Evolutionary conservation across 352 stramenopile species (phyloP).

Genomic region (Pythium apleroticum): DNA sequence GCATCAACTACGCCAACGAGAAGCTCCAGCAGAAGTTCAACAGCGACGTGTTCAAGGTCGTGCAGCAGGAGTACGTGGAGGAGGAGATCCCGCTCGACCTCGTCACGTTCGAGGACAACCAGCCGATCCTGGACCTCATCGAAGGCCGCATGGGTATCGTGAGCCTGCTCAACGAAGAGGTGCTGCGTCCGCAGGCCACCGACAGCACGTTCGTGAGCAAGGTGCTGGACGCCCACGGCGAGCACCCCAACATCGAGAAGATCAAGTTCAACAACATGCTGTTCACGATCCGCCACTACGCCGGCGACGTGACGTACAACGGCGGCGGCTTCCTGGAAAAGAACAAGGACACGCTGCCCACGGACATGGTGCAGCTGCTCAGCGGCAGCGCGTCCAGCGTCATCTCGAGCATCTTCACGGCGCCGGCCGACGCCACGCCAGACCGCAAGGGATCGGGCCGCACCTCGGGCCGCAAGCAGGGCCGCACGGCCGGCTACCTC

Average conservation of each 20-base stretch:
- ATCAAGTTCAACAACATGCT: slow-evolving; percentile 80
- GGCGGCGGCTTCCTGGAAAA: slow-evolving; percentile 75
- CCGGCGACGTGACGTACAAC: slow-evolving; percentile 81
- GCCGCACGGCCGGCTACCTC: slow-evolving; percentile 73
- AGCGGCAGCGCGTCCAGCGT: slow-evolving; percentile 55
- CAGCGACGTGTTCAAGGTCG: slow-evolving; percentile 94
- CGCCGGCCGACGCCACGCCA: slow-evolving; percentile 19
- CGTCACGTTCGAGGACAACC: slow-evolving; percentile 92
- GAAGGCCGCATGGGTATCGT: slow-evolving; percentile 90
- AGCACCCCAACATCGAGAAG: slow-evolving; percentile 85
- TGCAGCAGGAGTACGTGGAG: slow-evolving; percentile 94
- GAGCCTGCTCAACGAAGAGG: slow-evolving; percentile 95
- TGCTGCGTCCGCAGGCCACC: slow-evolving; percentile 83
- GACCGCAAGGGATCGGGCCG: slow-evolving; percentile 28
- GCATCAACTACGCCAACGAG: slow-evolving; percentile 91
- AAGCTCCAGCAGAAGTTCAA: slow-evolving; percentile 91
- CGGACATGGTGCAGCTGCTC: slow-evolving; percentile 76
- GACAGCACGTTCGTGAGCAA: slow-evolving; percentile 86
- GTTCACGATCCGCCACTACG: slow-evolving; percentile 84
- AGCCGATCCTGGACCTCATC: slow-evolving; percentile 89
- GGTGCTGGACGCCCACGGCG: slow-evolving; percentile 70
- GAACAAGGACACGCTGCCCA: slow-evolving; percentile 86
- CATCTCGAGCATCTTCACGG: slow-evolving; percentile 73
- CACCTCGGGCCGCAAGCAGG: slow-evolving; percentile 29
- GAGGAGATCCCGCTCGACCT: slow-evolving; percentile 88